Evolutionary conservation across 2,329 filamentous ascomycete genomes (phyloP), one percentile per base, ranked within the genome.

Genomic region (Xylaria sp.): DNA sequence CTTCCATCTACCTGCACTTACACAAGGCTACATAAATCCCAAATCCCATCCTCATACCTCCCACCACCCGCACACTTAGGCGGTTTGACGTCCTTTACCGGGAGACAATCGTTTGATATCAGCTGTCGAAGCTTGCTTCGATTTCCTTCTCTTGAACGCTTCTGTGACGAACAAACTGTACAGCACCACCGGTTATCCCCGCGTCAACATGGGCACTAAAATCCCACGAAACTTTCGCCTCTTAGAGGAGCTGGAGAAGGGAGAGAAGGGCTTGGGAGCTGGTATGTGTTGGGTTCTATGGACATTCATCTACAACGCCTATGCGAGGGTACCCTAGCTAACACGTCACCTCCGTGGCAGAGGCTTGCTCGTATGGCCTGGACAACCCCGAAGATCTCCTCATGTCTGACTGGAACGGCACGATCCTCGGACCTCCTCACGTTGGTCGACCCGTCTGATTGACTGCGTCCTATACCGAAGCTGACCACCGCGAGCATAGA

Each of bases 391-490:
- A 97, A 70, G 94, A 99, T 69, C 84, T 97, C 61, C 85, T 94
- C 74, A 96, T 99, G 92, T 93, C 90, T 61, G 92, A 97, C 80
- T 99, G 94, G 94, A 96, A 96, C 69, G 94, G 93, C 68, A 99
- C 94, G 16, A 97, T 99, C 63, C 86, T 97, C 45, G 94, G 94
- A 1, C 94, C 94, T 64, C 93, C 94, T 72, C 92, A 97, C 74
- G 94, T 97, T 81, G 69, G 90, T 78, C 44, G 48, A 13, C 16
- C 22, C 8, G 18, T 43, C 39, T 26, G n/a, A 9, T 22, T 44
- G 9, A 7, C 21, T 41, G 42, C 16, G 39, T 48, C 21, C 48
- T 17, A 42, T 38, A 18, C 40, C 49, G 39, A 45, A 44, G 38
- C 57, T 50, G 50, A 50, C 38, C 24, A 29, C 24, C 19, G n/a